Base-by-base conservation (phyloP, 2,329 filamentous ascomycete genomes). In the Rutstroemia sydowiana region DNA sequence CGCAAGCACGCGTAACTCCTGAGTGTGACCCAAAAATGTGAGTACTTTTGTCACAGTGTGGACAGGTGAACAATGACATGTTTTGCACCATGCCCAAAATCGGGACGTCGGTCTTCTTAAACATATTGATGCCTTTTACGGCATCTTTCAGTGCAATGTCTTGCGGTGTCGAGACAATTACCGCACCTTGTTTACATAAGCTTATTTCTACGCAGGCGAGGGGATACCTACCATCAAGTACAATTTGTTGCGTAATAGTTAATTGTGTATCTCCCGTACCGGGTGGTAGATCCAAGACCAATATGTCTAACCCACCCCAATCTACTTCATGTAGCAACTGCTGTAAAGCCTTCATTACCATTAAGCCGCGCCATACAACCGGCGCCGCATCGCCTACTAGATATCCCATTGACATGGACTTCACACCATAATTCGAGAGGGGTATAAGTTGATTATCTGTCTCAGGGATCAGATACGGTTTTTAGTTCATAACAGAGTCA, bases 401-500 rank as follows among this genome's bases (percentile, higher is more conserved):
- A 59, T 95, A 97, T 45, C 93, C 93, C 88, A 98, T 97, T 0
- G 91, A 96, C 93, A 98, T 98, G 50, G 90, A 95, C 70, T 95
- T 95, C 52, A 98, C 79, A 37, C 93, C 93, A 72, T 97, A 97
- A 66, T 95, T 95, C 20, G 87, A 90, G 21, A 98, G 72, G 0
- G 93, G 93, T 1, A 97, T 65, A 3, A 98, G 77, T 62, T 90
- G 84, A 63, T 91, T 90, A 60, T 86, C 81, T 88, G 56, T 14
- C 13, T 14, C 23, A 36, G 26, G 31, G 45, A 56, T 67, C 59
- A 67, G 63, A 61, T 46, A 40, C 23, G 32, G 43, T 18, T 45
- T 20, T 51, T 23, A 50, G 42, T 51, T 51, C 21, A 3, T 40
- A 48, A 44, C 23, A 16, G 7, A 21, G 18, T 11, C 30, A 7